A percentile compares a stretch with the other conserved stretches of the same genome.
Evolutionary conservation across 1,284 basidiomycete genomes (phyloP).

Genomic region (Ustilago loliicola): DNA sequence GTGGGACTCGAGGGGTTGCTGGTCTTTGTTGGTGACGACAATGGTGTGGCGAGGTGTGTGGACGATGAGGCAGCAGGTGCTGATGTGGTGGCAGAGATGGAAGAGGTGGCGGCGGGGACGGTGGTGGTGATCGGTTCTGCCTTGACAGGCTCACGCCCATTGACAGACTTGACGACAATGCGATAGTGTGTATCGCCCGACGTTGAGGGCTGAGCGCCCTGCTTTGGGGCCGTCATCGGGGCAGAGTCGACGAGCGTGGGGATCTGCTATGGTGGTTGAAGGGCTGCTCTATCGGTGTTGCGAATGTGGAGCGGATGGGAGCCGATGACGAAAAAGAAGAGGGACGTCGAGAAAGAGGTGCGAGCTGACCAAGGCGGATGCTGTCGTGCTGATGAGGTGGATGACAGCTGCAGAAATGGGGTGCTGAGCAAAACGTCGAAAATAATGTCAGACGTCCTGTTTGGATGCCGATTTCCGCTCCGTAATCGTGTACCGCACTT

Average conservation of each 20-base stretch:
- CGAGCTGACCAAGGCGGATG: not conserved
- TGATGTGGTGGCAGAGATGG: slow-evolving; percentile 13
- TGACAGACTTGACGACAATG: slow-evolving; percentile 54
- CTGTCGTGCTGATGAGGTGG: slow-evolving; percentile 1
- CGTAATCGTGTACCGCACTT: not conserved
- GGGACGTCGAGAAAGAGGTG: not conserved
- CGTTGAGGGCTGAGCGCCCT: slow-evolving; percentile 21
- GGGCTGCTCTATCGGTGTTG: not conserved
- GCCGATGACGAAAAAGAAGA: not conserved
- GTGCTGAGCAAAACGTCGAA: not conserved
- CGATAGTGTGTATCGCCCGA: slow-evolving; percentile 34
- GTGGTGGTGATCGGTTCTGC: slow-evolving; percentile 9
- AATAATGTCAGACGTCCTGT: not conserved
- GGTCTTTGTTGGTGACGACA: slow-evolving; percentile 37
- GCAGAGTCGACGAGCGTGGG: not conserved
- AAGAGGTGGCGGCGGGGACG: not conserved
- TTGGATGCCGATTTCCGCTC: slow-evolving; percentile 1
- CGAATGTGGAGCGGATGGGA: not conserved
- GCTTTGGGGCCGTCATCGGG: slow-evolving; percentile 27
- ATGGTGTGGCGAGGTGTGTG: slow-evolving; percentile 26
- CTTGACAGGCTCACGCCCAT: slow-evolving; percentile 50
- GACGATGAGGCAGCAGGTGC: slow-evolving; percentile 19
- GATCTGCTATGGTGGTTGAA: not conserved
- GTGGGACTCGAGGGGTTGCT: slow-evolving; percentile 28
- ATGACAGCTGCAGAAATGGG: not conserved